Conservation (phyloP, 805 yeast species). For the Candida arabinofermentans region DNA sequence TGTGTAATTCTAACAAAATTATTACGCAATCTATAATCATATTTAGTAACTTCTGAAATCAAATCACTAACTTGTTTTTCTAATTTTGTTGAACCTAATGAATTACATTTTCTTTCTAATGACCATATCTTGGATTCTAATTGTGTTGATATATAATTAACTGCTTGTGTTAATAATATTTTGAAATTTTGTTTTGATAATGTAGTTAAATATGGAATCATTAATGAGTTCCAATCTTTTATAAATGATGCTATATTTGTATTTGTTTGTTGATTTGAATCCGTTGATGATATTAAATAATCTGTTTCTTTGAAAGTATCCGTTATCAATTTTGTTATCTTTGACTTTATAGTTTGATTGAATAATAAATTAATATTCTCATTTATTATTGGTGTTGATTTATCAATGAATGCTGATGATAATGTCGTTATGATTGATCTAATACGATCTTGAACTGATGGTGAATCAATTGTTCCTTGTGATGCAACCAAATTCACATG, state of each 20-base stretch:
- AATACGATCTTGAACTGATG: slow-evolving; percentile 24
- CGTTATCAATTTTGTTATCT: slow-evolving; percentile 32
- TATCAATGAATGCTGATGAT: slow-evolving; percentile 19
- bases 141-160: slow-evolving; percentile 48
- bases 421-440: slow-evolving; percentile 17
- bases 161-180: slow-evolving; percentile 45
- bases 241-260: slow-evolving; percentile 44
- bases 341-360: slow-evolving; percentile 34
- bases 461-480: slow-evolving; percentile 13
- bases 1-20: slow-evolving; percentile 80
- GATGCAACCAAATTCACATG: slow-evolving; percentile 13
- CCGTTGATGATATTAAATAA: slow-evolving; percentile 29
- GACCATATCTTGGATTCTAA: slow-evolving; percentile 68
- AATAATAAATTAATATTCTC: slow-evolving; percentile 41
- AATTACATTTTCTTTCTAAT: slow-evolving; percentile 66
- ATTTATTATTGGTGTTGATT: slow-evolving; percentile 35
- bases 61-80: slow-evolving; percentile 78
- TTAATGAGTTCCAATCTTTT: slow-evolving; percentile 57
- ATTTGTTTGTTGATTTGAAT: slow-evolving; percentile 13
- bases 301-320: slow-evolving; percentile 37
- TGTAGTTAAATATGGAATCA: slow-evolving; percentile 54
- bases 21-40: slow-evolving; percentile 70
- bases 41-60: slow-evolving; percentile 69
- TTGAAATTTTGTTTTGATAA: slow-evolving; percentile 40
- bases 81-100: slow-evolving; percentile 75